Evolutionary conservation across 2,329 filamentous ascomycete genomes (phyloP), one percentile per base, ranked within the genome.

Genomic region (Aspergillus caelatus): DNA sequence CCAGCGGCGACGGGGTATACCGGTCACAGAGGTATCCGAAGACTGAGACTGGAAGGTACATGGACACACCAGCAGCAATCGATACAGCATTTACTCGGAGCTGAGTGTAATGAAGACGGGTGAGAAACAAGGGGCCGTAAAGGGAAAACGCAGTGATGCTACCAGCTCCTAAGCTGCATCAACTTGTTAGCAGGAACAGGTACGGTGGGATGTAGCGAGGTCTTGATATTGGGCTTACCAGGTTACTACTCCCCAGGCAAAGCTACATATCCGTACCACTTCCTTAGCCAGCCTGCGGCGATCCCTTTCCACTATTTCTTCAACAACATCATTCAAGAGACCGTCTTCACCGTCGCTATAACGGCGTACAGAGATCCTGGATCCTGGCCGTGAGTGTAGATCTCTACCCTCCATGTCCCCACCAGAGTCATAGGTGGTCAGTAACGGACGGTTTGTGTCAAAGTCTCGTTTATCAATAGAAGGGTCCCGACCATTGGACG

Each of bases 21-120:
- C 94, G 90, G 79, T 99, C 95, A 82, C 94, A 98, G 57, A 96
- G 82, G 78, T 94, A 96, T 43, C 95, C 95, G 71, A 96, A 90
- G 46, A 95, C 71, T 2, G 94, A 91, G 3, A 98, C 93, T n/a
- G 92, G 92, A 6, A 97, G 85, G 80, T 99, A 99, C 81, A 96
- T 89, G 43, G 92, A 90, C 45, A 98, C 82, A 75, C 94, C 94
- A 61, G 93, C 93, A 19, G 91, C 89, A 70, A 96, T 96, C 65
- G 92, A 91, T 53, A 97, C 89, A 34, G 90, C 88, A 78, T 98
- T 98, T 78, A 99, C 93, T 77, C 95, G 92, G 66, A 95, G 86
- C 79, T 99, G 95, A 3, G 89, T 90, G 80, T 98, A 99, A 74
- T 89, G 90, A 58, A 99, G 84, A 52, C 89, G 89, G 61, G 90